phyloP scores from a whole-genome alignment of 306 rosid species.

The Notholithocarpus densiflorus region DNA sequence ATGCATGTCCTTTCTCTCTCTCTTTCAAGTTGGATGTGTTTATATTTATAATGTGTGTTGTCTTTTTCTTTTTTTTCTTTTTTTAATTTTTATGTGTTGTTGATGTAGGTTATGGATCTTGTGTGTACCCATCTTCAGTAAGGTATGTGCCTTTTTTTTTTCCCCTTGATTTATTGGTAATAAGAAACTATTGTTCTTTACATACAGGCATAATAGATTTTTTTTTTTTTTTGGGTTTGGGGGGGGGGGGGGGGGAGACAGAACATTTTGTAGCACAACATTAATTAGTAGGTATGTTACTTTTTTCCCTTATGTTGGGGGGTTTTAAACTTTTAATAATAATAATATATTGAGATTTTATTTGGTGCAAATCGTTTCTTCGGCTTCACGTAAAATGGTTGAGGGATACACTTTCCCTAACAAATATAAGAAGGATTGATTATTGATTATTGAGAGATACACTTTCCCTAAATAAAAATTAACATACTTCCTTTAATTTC shows the following conservation, averaged over 20 bases:
- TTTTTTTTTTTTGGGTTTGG: too few relatives aligned
- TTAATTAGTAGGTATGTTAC: too few relatives aligned
- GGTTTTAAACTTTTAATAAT: not conserved
- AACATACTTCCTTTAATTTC: too few relatives aligned
- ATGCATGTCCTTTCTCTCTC: too few relatives aligned
- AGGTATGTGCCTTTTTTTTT: constrained; percentile 42
- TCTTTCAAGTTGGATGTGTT: too few relatives aligned
- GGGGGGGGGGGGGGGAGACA: too few relatives aligned
- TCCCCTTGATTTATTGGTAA: not conserved
- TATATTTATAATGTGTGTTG: not conserved
- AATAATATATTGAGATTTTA: not conserved
- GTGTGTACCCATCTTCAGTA: constrained; percentile 73
- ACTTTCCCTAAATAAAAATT: too few relatives aligned
- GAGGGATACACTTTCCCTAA: not conserved
- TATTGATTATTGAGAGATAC: too few relatives aligned
- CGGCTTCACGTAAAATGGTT: constrained; percentile 47
- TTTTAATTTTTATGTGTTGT: not conserved
- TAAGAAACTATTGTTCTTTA: not conserved
- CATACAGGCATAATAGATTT: not conserved
- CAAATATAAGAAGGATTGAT: too few relatives aligned
- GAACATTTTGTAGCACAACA: not conserved
- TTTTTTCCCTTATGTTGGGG: too few relatives aligned
- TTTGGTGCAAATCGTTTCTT: constrained; percentile 37
- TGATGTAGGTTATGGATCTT: constrained; percentile 91
- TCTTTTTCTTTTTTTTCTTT: not conserved